Percentiles rank a stretch among this genome's conserved stretches.
phyloP scores from a whole-genome alignment of 2,329 filamentous ascomycete genomes.

The Nectriaceae sp. region DNA sequence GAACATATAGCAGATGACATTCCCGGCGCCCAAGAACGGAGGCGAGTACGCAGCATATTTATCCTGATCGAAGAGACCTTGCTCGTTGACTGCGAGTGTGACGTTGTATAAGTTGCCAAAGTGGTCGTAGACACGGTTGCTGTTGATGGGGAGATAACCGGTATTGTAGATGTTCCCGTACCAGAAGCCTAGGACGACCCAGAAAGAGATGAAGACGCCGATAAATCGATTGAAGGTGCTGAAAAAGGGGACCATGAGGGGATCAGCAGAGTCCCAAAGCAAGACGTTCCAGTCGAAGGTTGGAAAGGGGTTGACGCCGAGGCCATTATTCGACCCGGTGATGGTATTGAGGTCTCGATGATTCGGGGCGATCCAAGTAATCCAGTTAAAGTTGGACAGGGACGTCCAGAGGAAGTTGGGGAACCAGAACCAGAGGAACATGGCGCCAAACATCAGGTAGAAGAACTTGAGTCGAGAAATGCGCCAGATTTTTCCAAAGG shows the following conservation, averaged over 20 bases:
- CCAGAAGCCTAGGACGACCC: slow-evolving; percentile 58
- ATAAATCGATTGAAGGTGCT: slow-evolving; percentile 64
- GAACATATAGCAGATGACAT: slow-evolving; percentile 54
- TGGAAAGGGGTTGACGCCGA: slow-evolving; percentile 48
- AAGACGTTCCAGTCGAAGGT: slow-evolving; percentile 53
- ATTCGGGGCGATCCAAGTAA: slow-evolving; percentile 56
- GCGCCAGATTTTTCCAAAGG: slow-evolving; percentile 45
- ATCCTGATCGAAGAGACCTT: slow-evolving; percentile 45
- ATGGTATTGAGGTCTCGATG: slow-evolving; percentile 45
- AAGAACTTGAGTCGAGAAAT: slow-evolving; percentile 56
- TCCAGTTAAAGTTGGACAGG: slow-evolving; percentile 56
- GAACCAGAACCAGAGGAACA: slow-evolving; percentile 63
- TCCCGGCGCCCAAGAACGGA: slow-evolving; percentile 51
- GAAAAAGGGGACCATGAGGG: slow-evolving; percentile 54
- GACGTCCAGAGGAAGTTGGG: slow-evolving; percentile 56
- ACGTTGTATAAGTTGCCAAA: slow-evolving; percentile 51
- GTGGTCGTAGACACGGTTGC: slow-evolving; percentile 53
- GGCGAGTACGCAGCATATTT: slow-evolving; percentile 54
- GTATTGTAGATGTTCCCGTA: slow-evolving; percentile 61
- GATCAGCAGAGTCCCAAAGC: slow-evolving; percentile 45
- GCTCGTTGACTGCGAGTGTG: slow-evolving; percentile 41
- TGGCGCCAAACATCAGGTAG: slow-evolving; percentile 48
- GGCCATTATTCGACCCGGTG: slow-evolving; percentile 45
- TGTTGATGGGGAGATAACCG: slow-evolving; percentile 55
- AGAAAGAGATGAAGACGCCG: slow-evolving; percentile 56